Percentiles rank a stretch among this genome's conserved stretches.
Conservation (phyloP, 371 early-diverging fungal species). For the Massospora cicadina region DNA sequence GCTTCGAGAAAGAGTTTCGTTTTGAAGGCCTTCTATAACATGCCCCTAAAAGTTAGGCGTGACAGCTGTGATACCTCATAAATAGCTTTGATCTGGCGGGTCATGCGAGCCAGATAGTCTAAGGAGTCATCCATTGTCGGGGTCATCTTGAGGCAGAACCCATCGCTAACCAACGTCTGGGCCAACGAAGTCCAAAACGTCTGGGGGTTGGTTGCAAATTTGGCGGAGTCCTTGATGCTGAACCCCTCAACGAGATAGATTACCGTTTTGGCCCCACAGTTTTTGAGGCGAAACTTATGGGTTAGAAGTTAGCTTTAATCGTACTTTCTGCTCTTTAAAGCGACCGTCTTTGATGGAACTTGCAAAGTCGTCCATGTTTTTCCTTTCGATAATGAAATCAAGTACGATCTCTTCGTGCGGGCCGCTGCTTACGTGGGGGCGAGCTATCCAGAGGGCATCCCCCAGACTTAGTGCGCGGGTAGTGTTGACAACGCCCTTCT, state of each 20-base stretch:
- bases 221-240: neutral
- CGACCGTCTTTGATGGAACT: constrained; percentile 88
- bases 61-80: neutral
- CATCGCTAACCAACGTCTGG: neutral
- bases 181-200: neutral
- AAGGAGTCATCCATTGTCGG: neutral
- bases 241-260: constrained; percentile 74
- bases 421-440: constrained; percentile 18
- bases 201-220: neutral
- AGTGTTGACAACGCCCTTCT: constrained; percentile 29
- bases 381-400: constrained; percentile 82
- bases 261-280: constrained; percentile 44
- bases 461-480: constrained; percentile 59
- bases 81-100: neutral
- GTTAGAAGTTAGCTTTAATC: neutral
- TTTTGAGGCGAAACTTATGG: constrained; percentile 39
- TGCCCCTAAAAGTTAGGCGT: neutral
- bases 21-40: neutral
- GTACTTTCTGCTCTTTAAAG: constrained; percentile 84
- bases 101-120: neutral
- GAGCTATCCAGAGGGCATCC: constrained; percentile 80
- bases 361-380: constrained; percentile 82
- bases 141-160: neutral
- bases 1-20: neutral
- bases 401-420: constrained; percentile 50